Conservation (phyloP, 768 basidiomycete genomes). For the Naematelia aurantialba region DNA sequence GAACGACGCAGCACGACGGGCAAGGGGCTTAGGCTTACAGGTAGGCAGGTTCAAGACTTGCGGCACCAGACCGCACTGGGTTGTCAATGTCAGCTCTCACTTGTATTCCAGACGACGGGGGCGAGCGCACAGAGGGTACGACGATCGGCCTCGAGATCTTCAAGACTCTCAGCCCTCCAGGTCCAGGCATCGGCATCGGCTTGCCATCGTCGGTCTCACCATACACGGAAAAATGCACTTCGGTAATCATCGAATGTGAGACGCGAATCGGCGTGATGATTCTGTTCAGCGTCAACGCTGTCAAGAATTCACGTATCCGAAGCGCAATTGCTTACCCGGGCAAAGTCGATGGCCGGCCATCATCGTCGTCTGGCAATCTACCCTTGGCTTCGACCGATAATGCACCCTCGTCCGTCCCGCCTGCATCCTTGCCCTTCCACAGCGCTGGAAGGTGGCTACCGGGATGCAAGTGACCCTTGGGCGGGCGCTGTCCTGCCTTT, state of each 20-base stretch:
- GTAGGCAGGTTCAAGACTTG: slow-evolving; percentile 15
- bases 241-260: slow-evolving; percentile 27
- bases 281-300: slow-evolving; percentile 13
- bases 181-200: slow-evolving; percentile 9
- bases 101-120: too few species aligned
- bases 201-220: slow-evolving; percentile 25
- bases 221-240: slow-evolving; percentile 31
- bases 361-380: slow-evolving; percentile 36
- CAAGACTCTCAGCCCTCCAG: slow-evolving; percentile 27
- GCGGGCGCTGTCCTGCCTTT: slow-evolving; percentile 15
- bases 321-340: slow-evolving; percentile 17
- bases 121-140: slow-evolving; percentile 24
- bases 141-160: slow-evolving; percentile 18
- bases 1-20: too few species aligned
- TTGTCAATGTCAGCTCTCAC: too few species aligned
- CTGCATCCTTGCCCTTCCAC: slow-evolving; percentile 19
- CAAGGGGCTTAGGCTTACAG: too few species aligned
- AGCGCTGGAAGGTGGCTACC: slow-evolving; percentile 1
- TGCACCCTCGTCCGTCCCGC: slow-evolving; percentile 20
- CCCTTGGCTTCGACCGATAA: slow-evolving; percentile 14
- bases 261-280: slow-evolving; percentile 32
- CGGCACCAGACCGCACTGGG: slow-evolving; percentile 20
- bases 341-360: slow-evolving; percentile 27
- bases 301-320: too few species aligned
- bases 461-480: slow-evolving; percentile 10